Evolutionary conservation across 2,329 filamentous ascomycete species (phyloP), one percentile per base, ranked within the genome.

Genomic region (Cercospora zeae-maydis): DNA sequence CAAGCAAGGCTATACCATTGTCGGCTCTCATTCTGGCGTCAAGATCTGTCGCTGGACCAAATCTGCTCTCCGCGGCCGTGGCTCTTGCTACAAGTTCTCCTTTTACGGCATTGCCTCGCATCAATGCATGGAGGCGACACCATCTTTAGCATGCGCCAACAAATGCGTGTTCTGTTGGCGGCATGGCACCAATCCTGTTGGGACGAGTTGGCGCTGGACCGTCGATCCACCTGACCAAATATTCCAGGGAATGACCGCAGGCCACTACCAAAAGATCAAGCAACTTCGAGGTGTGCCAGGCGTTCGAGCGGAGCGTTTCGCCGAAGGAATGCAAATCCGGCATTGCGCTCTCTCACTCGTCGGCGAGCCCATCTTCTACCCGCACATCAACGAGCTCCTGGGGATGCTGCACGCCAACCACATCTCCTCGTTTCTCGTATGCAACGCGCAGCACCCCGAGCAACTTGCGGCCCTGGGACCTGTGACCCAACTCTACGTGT

Each of bases 101-200:
- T 96, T 99, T 77, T 99, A 99, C 77, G 93, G 93, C 54, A 99
- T 99, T 76, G 86, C 90, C 67, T 97, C 93, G 0, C 95, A 99
- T 74, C 89, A 96, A 65, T 99, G 93, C 78, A 99, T 99, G 95
- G 93, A 99, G 78, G 93, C 93, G 1, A 98, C 93, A 0, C 93
- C 93, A 0, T 96, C 93, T 0, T 85, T 99, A 3, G 96, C 92
- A 9, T 99, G 93, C 82, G 95, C 90, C 66, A 98, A 98, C 81
- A 98, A 99, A 77, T 98, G 95, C 76, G 92, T 99, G 68, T 99
- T 98, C 77, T 99, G 93, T 83, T 99, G 93, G 95, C 88, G 95
- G 6, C 95, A 98, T 74, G 95, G 93, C 58, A 98, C 95, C 0
- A 99, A 98, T 75, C 93, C 93, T 0, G 95, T 98, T 0, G 93